phyloP scores from a whole-genome alignment of 495 filamentous ascomycete genomes.

The Sabuloglossum arenarium region DNA sequence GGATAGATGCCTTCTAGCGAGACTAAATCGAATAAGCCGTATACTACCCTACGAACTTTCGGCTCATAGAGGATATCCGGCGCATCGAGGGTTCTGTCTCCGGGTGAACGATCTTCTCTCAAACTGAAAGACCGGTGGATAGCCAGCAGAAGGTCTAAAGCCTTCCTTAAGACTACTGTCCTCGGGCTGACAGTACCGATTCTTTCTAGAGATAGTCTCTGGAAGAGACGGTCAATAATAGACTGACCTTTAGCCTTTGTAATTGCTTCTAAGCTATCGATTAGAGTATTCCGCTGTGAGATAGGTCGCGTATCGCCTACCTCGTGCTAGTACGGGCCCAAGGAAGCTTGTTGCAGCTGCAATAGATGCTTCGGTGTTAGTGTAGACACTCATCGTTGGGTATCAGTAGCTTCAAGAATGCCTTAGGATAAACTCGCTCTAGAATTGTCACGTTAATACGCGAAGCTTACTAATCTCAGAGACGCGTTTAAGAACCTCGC shows the following conservation, averaged over 20 bases:
- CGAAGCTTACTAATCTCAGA: not conserved
- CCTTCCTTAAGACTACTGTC: slow-evolving; percentile 16
- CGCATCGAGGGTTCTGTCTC: not conserved
- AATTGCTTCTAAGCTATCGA: slow-evolving; percentile 18
- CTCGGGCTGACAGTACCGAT: slow-evolving; percentile 9
- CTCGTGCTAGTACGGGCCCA: slow-evolving; percentile 23
- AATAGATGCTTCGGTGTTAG: slow-evolving; percentile 13
- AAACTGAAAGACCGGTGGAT: slow-evolving; percentile 22
- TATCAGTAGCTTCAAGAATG: not conserved
- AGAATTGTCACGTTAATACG: not conserved
- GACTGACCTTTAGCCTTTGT: slow-evolving; percentile 18
- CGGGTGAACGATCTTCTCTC: not conserved
- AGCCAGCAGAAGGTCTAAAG: slow-evolving; percentile 18
- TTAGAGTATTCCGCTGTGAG: slow-evolving; percentile 15
- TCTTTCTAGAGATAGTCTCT: not conserved
- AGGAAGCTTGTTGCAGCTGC: slow-evolving; percentile 21
- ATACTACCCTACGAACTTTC: slow-evolving; percentile 20
- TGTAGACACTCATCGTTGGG: not conserved
- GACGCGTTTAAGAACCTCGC: not conserved
- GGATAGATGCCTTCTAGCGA: slow-evolving; percentile 36
- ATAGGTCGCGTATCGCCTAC: slow-evolving; percentile 15
- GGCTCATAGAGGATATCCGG: slow-evolving; percentile 1
- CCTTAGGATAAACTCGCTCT: not conserved
- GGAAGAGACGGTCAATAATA: slow-evolving; percentile 20
- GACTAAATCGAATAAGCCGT: slow-evolving; percentile 30